phyloP scores from a whole-genome alignment of 139 green algal genomes.

The Chlamydomonas sphaeroides region DNA sequence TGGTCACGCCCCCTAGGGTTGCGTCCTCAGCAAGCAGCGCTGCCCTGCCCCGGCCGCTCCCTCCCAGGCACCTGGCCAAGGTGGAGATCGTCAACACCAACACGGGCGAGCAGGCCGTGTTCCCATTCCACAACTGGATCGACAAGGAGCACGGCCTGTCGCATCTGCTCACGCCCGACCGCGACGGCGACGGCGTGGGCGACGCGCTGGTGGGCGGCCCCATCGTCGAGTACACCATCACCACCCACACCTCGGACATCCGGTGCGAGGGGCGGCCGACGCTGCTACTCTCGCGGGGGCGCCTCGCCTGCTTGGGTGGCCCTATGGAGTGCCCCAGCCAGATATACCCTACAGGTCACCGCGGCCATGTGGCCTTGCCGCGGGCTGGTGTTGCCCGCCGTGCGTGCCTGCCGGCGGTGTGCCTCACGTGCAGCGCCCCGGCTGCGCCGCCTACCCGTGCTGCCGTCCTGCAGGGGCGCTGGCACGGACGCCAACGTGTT shows the following conservation, averaged over 20 bases:
- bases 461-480: conserved; percentile 38
- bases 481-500: conserved; percentile 63
- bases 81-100: conserved; percentile 61
- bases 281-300: no score
- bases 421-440: no score
- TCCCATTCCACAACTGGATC: conserved; percentile 62
- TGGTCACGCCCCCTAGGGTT: no score
- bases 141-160: conserved; percentile 62
- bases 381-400: no score
- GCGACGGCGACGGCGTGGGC: conserved; percentile 51
- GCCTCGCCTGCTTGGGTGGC: no score
- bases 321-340: no score
- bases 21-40: no score
- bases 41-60: not conserved
- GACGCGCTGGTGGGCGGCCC: conserved; percentile 42
- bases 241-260: conserved; percentile 59
- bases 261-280: no score
- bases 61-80: conserved; percentile 42
- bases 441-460: no score
- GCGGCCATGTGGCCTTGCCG: no score
- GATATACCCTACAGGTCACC: no score
- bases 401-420: no score
- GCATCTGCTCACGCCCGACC: conserved; percentile 52
- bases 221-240: conserved; percentile 59
- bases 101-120: conserved; percentile 53